Conservation (phyloP, 1,284 basidiomycete species). For the Moesziomyces antarcticus region DNA sequence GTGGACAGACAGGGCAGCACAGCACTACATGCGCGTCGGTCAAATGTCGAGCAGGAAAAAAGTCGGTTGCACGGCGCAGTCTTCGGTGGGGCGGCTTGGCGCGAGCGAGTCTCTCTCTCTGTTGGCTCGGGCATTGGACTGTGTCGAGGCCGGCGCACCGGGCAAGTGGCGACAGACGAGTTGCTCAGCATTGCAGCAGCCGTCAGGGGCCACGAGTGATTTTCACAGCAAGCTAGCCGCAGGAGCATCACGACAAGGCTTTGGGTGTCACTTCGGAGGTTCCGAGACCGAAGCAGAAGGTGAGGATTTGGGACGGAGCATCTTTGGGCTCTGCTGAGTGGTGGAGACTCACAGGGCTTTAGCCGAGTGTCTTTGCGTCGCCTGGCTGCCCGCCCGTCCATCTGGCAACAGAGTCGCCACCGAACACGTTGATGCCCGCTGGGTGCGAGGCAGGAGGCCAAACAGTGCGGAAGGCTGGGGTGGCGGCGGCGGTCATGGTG, state of each 20-base stretch:
- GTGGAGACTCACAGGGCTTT: not conserved
- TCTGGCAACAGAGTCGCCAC: not conserved
- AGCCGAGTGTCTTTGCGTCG: not conserved
- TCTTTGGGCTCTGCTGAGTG: not conserved
- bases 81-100: not conserved
- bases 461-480: not conserved
- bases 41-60: not conserved
- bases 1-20: not conserved
- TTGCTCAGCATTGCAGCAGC: not conserved
- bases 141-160: not conserved
- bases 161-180: not conserved
- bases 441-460: not conserved
- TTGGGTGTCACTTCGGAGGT: not conserved
- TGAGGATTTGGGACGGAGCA: not conserved
- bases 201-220: not conserved
- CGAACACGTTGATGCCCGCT: not conserved
- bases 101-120: not conserved
- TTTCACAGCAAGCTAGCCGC: not conserved
- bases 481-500: too few relatives aligned
- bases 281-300: not conserved
- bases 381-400: too few relatives aligned
- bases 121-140: not conserved
- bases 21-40: not conserved
- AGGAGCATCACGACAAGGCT: not conserved
- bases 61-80: not conserved